Evolutionary conservation across 768 basidiomycete genomes (phyloP).

Genomic region (Boletales sp.): DNA sequence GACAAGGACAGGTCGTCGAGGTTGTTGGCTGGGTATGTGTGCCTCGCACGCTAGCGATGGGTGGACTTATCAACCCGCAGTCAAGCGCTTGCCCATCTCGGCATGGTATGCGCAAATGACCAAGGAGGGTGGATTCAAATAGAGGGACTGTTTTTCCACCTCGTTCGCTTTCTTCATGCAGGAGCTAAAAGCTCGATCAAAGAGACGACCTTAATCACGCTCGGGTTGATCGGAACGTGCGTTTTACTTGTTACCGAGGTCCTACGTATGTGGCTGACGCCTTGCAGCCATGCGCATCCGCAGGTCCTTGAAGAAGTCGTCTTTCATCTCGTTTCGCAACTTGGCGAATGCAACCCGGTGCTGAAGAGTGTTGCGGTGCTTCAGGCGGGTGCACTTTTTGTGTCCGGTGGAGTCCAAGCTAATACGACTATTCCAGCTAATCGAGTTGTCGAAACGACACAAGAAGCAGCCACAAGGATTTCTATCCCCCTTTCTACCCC

Average conservation of each 20-base stretch:
- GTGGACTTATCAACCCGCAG: conserved; percentile 19
- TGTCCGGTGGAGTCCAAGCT: neutral
- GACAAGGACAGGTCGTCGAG: conserved; percentile 59
- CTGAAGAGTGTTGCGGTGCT: conserved; percentile 65
- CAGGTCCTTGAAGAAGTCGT: conserved; percentile 58
- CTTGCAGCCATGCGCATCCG: conserved; percentile 42
- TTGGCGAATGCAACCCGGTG: conserved; percentile 65
- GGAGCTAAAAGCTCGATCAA: conserved; percentile 42
- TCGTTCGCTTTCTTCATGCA: conserved; percentile 48
- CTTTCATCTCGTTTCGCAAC: conserved; percentile 58
- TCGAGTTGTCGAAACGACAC: conserved; percentile 51
- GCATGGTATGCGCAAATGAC: conserved; percentile 39
- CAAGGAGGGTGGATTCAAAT: conserved; percentile 33
- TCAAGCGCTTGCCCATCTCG: conserved; percentile 45
- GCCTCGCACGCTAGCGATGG: neutral
- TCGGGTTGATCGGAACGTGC: conserved; percentile 53
- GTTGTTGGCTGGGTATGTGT: conserved; percentile 63
- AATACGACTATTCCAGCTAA: conserved; percentile 42
- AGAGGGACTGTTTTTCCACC: conserved; percentile 40
- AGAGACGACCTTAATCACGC: conserved; percentile 62
- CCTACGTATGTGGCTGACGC: conserved; percentile 3
- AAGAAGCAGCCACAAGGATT: conserved; percentile 64
- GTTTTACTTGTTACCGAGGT: neutral
- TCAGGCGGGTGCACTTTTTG: conserved; percentile 45
- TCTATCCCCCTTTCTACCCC: conserved; percentile 64